Evolutionary conservation across 805 yeast species (phyloP).

Genomic region (Teunomyces gatunensis): DNA sequence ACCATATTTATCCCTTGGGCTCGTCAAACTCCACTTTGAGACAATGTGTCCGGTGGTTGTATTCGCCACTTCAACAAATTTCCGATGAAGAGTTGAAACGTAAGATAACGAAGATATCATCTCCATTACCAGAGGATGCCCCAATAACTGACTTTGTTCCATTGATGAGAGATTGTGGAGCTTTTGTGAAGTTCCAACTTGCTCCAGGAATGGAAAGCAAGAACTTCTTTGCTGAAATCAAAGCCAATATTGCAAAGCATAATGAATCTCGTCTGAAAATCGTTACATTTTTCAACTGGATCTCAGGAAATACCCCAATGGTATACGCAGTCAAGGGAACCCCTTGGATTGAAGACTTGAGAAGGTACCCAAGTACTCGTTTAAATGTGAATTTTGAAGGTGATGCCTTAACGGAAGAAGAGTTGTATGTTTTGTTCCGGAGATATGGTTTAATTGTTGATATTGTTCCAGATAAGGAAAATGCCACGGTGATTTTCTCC

Average conservation of each 20-base stretch:
- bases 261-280: conserved; percentile 11
- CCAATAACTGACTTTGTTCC: conserved; percentile 62
- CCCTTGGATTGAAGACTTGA: conserved; percentile 95
- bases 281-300: conserved; percentile 8
- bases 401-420: conserved; percentile 72
- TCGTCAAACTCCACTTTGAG: conserved; percentile 21
- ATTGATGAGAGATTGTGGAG: conserved; percentile 87
- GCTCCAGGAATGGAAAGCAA: conserved; percentile 50
- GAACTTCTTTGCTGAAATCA: conserved; percentile 53
- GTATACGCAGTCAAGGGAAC: conserved; percentile 80
- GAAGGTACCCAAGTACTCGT: conserved; percentile 65
- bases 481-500: conserved; percentile 49
- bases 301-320: conserved; percentile 37
- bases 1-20: conserved; percentile 32
- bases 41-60: conserved; percentile 19
- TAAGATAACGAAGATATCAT: conserved; percentile 15
- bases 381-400: conserved; percentile 76
- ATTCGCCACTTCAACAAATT: conserved; percentile 11
- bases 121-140: conserved; percentile 31
- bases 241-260: conserved; percentile 38
- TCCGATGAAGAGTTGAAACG: conserved; percentile 16
- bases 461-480: conserved; percentile 55
- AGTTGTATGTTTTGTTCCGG: conserved; percentile 74
- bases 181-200: conserved; percentile 73
- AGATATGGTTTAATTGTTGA: conserved; percentile 83